Percentiles rank a stretch among this genome's conserved stretches.
These are phyloP conservation scores for Starmerella davenportii DNA, from an alignment of 805 yeast species.

Conservation along the genomic window DNA sequence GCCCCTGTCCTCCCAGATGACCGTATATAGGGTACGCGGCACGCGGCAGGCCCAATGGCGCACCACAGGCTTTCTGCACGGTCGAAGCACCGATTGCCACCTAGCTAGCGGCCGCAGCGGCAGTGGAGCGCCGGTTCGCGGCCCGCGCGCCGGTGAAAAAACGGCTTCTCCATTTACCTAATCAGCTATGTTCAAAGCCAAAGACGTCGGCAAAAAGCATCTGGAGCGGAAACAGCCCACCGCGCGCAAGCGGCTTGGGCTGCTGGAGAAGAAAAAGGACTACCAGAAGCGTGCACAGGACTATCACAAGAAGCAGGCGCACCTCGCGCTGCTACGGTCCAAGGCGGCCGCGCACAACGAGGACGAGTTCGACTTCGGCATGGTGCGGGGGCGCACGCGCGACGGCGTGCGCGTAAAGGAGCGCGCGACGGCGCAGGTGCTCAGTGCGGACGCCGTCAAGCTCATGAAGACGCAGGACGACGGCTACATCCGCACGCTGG, in stretches of 20 bases:
- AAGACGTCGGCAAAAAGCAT: slow-evolving; percentile 87
- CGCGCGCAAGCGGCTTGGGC: slow-evolving; percentile 57
- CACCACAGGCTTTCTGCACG: too few relatives aligned
- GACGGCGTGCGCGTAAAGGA: slow-evolving; percentile 48
- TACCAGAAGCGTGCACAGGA: slow-evolving; percentile 52
- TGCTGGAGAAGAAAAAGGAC: slow-evolving; percentile 84
- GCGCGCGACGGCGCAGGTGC: slow-evolving; percentile 28
- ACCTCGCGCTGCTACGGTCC: slow-evolving; percentile 48
- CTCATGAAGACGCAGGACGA: slow-evolving; percentile 80
- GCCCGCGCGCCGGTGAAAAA: too few relatives aligned
- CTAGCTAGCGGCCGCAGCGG: too few relatives aligned
- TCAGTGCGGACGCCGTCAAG: slow-evolving; percentile 59
- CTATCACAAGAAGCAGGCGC: slow-evolving; percentile 39
- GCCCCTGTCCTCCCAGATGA: too few relatives aligned
- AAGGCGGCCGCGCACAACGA: slow-evolving; percentile 68
- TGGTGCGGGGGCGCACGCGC: slow-evolving; percentile 57
- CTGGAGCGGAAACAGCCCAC: slow-evolving; percentile 79
- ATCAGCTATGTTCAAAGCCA: slow-evolving; percentile 24
- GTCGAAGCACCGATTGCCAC: too few relatives aligned
- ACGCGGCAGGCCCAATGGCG: too few relatives aligned
- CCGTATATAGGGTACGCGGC: too few relatives aligned
- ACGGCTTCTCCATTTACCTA: too few relatives aligned
- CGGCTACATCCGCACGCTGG: slow-evolving; percentile 62
- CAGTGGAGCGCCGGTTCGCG: too few relatives aligned
- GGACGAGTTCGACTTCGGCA: slow-evolving; percentile 92